phyloP scores from a whole-genome alignment of 306 rosid genomes.

The Boehmeria nivea region DNA sequence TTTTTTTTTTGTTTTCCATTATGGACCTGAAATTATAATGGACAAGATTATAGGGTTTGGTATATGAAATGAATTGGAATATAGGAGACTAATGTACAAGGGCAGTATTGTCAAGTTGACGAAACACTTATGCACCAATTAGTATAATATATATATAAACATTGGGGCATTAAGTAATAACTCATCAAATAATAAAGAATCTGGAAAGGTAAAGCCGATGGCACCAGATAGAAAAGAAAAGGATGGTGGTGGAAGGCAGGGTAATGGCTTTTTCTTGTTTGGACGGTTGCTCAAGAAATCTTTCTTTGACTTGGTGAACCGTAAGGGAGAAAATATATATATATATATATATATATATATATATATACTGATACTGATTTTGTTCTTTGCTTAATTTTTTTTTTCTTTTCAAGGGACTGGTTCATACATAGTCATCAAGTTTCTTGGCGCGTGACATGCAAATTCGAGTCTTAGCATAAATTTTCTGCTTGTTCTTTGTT shows the following conservation, averaged over 20 bases:
- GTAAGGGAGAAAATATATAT: constrained; percentile 15
- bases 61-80: neutral
- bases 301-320: constrained; percentile 72
- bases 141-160: constrained; percentile 11
- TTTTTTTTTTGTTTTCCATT: too few relatives aligned
- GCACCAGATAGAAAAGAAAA: constrained; percentile 27
- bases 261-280: constrained; percentile 59
- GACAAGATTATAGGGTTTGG: neutral
- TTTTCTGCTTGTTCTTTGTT: neutral
- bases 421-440: neutral
- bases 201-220: constrained; percentile 51
- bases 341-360: constrained; percentile 8
- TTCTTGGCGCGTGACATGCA: constrained; percentile 21
- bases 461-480: constrained; percentile 1
- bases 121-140: constrained; percentile 11
- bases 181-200: constrained; percentile 42
- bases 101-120: constrained; percentile 17
- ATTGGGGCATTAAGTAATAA: constrained; percentile 6
- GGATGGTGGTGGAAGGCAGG: constrained; percentile 31
- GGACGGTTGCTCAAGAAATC: constrained; percentile 73
- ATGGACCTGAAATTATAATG: too few relatives aligned
- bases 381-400: constrained; percentile 25
- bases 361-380: constrained; percentile 12
- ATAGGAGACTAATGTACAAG: neutral
- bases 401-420: neutral